Evolutionary conservation across 148 eudicot genomes (phyloP).

Genomic region (Rheum nobile): DNA sequence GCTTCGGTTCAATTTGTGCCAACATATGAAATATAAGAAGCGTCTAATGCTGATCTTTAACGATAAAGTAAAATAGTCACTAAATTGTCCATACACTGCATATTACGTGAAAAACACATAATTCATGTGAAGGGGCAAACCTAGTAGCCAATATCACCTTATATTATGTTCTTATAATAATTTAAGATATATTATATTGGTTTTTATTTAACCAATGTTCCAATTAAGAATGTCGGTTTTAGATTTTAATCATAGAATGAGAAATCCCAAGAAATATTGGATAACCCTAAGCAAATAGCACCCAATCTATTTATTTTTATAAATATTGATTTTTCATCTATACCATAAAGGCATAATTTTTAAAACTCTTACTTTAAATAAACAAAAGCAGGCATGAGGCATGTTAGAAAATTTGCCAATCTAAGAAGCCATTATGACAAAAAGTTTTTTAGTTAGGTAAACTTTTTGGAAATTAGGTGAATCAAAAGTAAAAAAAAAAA

Average conservation of each 20-base stretch:
- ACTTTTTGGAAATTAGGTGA: not conserved
- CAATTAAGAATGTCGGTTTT: too few relatives aligned
- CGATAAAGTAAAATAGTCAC: not conserved
- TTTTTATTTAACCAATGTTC: too few relatives aligned
- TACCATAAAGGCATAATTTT: too few relatives aligned
- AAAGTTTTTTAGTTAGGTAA: not conserved
- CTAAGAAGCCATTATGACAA: not conserved
- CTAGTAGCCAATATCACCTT: not conserved
- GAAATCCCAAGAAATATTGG: too few relatives aligned
- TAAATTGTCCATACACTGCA: not conserved
- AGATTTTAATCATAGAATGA: too few relatives aligned
- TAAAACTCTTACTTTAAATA: too few relatives aligned
- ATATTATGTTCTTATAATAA: not conserved
- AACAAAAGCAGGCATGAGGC: not conserved
- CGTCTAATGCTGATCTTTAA: not conserved
- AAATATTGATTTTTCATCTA: too few relatives aligned
- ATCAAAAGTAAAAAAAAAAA: not conserved
- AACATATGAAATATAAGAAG: too few relatives aligned
- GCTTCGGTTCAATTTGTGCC: not conserved
- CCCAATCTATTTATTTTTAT: too few relatives aligned
- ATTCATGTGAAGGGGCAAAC: not conserved
- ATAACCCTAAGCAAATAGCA: too few relatives aligned
- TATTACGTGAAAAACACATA: not conserved
- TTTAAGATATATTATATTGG: not conserved
- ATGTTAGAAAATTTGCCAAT: not conserved